Conservation (phyloP, 441 rosid genomes). For the Pelargonium citronellum region DNA sequence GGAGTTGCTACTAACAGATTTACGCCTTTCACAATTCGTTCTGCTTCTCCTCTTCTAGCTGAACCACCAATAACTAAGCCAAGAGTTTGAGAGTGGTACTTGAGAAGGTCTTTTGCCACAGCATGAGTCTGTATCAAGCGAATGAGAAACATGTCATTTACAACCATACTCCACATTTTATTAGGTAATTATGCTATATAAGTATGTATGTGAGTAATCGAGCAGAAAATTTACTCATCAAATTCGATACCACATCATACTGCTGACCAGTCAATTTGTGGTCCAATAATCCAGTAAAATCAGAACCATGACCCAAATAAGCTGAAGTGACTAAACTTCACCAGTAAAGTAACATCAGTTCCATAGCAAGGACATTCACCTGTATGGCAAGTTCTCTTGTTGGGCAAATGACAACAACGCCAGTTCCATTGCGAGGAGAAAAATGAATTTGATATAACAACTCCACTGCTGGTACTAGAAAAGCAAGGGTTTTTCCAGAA, state of each 20-base stretch:
- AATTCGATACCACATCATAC: neutral
- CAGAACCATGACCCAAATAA: neutral
- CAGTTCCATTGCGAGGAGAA: conserved; percentile 70
- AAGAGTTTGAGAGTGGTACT: conserved; percentile 76
- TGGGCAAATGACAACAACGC: conserved; percentile 87
- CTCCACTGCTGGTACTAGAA: conserved; percentile 84
- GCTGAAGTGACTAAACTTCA: no score
- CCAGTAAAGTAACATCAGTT: no score
- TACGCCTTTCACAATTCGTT: conserved; percentile 70
- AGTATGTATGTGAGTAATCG: no score
- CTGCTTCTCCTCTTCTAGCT: conserved; percentile 77
- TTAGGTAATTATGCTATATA: no score
- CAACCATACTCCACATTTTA: neutral
- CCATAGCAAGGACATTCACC: conserved; percentile 33
- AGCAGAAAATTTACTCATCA: neutral
- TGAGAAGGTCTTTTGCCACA: conserved; percentile 85
- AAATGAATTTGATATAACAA: conserved; percentile 59
- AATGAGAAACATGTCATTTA: neutral
- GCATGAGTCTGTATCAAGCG: conserved; percentile 59
- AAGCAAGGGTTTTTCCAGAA: conserved; percentile 94
- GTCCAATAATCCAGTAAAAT: neutral
- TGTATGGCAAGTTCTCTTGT: conserved; percentile 97
- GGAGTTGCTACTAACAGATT: conserved; percentile 94
- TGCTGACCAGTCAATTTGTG: neutral
- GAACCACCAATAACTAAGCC: conserved; percentile 92